Percentiles rank a stretch among this genome's conserved stretches.
These are phyloP conservation scores for Stachybotrys chartarum DNA, from an alignment of 2,329 filamentous ascomycete species.

Conservation along the genomic window DNA sequence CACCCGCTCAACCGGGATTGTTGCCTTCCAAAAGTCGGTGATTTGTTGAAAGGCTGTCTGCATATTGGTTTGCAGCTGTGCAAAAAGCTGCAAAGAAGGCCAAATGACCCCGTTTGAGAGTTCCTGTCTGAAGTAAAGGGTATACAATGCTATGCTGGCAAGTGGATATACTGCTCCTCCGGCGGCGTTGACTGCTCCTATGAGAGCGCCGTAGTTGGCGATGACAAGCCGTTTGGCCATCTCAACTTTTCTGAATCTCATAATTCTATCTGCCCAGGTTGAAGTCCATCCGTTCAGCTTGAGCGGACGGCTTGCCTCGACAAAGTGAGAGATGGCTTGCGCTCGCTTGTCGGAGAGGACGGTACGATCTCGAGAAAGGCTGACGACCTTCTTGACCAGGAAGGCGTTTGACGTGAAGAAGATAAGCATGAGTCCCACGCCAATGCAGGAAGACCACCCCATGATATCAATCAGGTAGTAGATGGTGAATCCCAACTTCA, in stretches of 20 bases:
- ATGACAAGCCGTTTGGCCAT: slow-evolving; percentile 30
- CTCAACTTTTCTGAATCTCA: slow-evolving; percentile 25
- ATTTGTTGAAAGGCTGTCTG: slow-evolving; percentile 70
- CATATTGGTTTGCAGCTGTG: slow-evolving; percentile 65
- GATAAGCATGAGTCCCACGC: slow-evolving; percentile 60
- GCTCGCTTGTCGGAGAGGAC: slow-evolving; percentile 69
- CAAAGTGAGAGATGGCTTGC: slow-evolving; percentile 76
- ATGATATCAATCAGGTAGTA: slow-evolving; percentile 63
- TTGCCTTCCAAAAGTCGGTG: slow-evolving; percentile 71
- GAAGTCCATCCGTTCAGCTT: slow-evolving; percentile 33
- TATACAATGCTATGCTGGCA: slow-evolving; percentile 75
- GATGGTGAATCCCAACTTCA: slow-evolving; percentile 65
- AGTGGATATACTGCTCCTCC: slow-evolving; percentile 72
- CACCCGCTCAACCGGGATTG: slow-evolving; percentile 74
- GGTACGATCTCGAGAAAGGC: slow-evolving; percentile 64
- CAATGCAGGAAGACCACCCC: slow-evolving; percentile 71
- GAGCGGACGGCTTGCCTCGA: slow-evolving; percentile 71
- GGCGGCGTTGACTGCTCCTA: slow-evolving; percentile 63
- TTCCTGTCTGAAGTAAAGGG: slow-evolving; percentile 57
- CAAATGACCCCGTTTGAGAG: slow-evolving; percentile 79
- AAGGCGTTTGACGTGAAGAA: slow-evolving; percentile 64
- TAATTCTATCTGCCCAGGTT: slow-evolving; percentile 26
- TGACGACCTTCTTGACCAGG: slow-evolving; percentile 59
- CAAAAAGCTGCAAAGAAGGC: slow-evolving; percentile 75
- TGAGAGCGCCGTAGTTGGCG: slow-evolving; percentile 32